Conservation (phyloP, 2,329 filamentous ascomycete species). For the Metarhizium rileyi region DNA sequence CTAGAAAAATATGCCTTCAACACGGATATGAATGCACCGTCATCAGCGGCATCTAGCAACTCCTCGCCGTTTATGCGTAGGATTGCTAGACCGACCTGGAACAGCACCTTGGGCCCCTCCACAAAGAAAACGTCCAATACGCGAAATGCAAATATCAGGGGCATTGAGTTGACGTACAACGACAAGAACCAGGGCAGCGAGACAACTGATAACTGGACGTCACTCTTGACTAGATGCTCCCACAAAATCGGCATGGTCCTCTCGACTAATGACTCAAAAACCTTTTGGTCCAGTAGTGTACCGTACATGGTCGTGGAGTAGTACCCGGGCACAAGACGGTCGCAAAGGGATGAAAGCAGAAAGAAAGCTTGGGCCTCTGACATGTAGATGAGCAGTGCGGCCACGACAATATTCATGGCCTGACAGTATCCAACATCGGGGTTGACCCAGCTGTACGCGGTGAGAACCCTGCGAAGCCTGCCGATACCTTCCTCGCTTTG, state of each 20-base stretch:
- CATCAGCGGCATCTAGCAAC: slow-evolving; percentile 82
- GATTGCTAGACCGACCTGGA: slow-evolving; percentile 95
- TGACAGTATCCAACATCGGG: slow-evolving; percentile 96
- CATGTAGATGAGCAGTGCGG: slow-evolving; percentile 97
- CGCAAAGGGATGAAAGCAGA: slow-evolving; percentile 81
- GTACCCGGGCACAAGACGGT: slow-evolving; percentile 87
- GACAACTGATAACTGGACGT: slow-evolving; percentile 94
- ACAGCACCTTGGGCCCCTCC: slow-evolving; percentile 92
- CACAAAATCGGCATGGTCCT: slow-evolving; percentile 97
- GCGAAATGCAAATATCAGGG: slow-evolving; percentile 90
- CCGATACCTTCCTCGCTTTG: slow-evolving; percentile 94
- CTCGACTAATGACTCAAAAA: slow-evolving; percentile 96
- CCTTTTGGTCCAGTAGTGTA: slow-evolving; percentile 89
- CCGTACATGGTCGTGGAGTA: slow-evolving; percentile 99
- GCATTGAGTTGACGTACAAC: slow-evolving; percentile 99
- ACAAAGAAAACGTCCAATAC: slow-evolving; percentile 98
- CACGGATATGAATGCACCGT: slow-evolving; percentile 93
- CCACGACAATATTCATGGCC: slow-evolving; percentile 99
- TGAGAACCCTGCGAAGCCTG: slow-evolving; percentile 78
- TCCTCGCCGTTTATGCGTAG: slow-evolving; percentile 95
- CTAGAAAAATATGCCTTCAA: slow-evolving; percentile 90
- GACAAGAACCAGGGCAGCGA: slow-evolving; percentile 97
- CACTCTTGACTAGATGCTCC: slow-evolving; percentile 94
- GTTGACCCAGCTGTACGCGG: slow-evolving; percentile 96
- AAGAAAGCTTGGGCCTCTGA: slow-evolving; percentile 95